Evolutionary conservation across 768 basidiomycete genomes (phyloP).

Genomic region (Lyophyllum semitale): DNA sequence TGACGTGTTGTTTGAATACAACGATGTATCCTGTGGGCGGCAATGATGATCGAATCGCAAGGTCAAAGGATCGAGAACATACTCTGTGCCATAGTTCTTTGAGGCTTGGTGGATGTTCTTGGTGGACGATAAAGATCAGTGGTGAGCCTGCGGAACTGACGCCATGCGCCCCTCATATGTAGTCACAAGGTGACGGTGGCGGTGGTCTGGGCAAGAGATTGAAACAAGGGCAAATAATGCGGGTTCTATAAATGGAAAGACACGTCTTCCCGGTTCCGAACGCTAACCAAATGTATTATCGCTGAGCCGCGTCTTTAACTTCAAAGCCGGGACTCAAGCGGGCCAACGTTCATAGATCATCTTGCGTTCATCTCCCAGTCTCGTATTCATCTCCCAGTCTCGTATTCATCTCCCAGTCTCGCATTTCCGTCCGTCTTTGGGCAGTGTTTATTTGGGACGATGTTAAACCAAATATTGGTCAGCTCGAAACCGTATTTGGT

Average conservation of each 20-base stretch:
- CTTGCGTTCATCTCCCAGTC: too few species aligned
- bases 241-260: not conserved
- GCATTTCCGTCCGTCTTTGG: not conserved
- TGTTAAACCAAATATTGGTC: slow-evolving; percentile 5
- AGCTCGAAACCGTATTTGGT: not conserved
- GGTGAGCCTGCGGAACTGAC: slow-evolving; percentile 7
- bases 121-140: slow-evolving; percentile 12
- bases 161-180: slow-evolving; percentile 5
- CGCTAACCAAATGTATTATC: too few species aligned
- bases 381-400: too few species aligned
- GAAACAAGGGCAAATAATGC: slow-evolving; percentile 6
- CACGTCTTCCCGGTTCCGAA: not conserved
- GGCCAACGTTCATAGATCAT: too few species aligned
- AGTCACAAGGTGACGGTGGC: not conserved
- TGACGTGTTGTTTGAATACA: slow-evolving; percentile 50
- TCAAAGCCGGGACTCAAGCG: too few species aligned
- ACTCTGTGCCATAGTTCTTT: slow-evolving; percentile 9
- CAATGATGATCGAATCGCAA: not conserved
- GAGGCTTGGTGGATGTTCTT: not conserved
- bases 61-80: not conserved
- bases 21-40: slow-evolving; percentile 49
- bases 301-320: too few species aligned
- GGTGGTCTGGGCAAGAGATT: not conserved
- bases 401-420: too few species aligned
- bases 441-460: not conserved